Percentiles rank a stretch among this genome's conserved stretches.
phyloP scores from a whole-genome alignment of 2,329 filamentous ascomycete genomes.

The Rutstroemia sp. region DNA sequence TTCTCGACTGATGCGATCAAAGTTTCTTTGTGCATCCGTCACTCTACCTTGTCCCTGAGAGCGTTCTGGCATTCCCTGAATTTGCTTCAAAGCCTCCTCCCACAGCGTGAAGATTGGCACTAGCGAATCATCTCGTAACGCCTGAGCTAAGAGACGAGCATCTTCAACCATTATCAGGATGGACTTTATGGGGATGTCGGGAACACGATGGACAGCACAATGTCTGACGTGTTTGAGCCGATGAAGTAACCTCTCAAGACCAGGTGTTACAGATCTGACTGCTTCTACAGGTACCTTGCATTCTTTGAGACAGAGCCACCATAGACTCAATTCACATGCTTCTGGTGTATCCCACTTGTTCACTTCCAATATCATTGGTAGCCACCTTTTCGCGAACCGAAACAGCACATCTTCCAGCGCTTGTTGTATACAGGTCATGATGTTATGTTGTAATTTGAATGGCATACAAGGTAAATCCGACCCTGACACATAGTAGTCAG shows the following conservation, averaged over 20 bases:
- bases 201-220: conserved; percentile 12
- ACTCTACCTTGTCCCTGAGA: background rate
- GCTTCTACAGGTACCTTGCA: conserved; percentile 12
- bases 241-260: conserved; percentile 2
- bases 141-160: conserved; percentile 3
- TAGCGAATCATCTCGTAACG: conserved; percentile 6
- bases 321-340: conserved; percentile 13
- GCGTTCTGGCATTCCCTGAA: background rate
- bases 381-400: conserved; percentile 14
- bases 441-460: conserved; percentile 12
- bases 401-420: conserved; percentile 14
- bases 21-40: background rate
- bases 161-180: conserved; percentile 9
- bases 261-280: background rate
- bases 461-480: conserved; percentile 10
- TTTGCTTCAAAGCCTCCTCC: background rate
- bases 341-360: conserved; percentile 14
- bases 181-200: conserved; percentile 7
- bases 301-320: conserved; percentile 8
- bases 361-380: conserved; percentile 9
- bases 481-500: background rate
- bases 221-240: conserved; percentile 11
- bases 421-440: conserved; percentile 12
- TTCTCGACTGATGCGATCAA: too few relatives aligned
- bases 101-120: background rate